A percentile compares a stretch with the other conserved stretches of the same genome.
phyloP scores from a whole-genome alignment of 208 protist genomes.

The Wallacemonas collosoma region DNA sequence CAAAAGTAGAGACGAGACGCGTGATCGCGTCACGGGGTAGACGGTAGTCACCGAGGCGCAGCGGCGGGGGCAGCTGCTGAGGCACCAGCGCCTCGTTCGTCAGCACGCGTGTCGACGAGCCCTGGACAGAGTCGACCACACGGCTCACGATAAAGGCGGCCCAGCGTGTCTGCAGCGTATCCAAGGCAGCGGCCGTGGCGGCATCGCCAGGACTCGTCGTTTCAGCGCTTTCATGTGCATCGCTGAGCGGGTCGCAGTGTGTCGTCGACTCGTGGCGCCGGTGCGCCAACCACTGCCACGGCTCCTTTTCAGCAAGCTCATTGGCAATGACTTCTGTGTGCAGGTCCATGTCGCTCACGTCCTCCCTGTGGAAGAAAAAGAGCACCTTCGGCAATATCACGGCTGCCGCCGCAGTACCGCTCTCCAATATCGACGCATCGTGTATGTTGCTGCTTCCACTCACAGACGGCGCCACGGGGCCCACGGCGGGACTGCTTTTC shows the following conservation, averaged over 20 bases:
- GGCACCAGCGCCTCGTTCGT: constrained; percentile 54
- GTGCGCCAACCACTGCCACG: constrained; percentile 20
- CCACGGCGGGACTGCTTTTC: constrained; percentile 21
- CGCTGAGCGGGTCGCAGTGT: too few species aligned
- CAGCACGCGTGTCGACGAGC: constrained; percentile 18
- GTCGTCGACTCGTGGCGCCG: too few species aligned
- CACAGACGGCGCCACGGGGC: neutral
- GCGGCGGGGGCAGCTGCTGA: constrained; percentile 51
- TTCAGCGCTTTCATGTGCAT: too few species aligned
- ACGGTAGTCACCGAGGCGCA: constrained; percentile 70
- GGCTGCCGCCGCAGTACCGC: neutral
- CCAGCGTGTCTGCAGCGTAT: constrained; percentile 5
- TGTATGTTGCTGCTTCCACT: neutral
- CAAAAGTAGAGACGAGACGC: constrained; percentile 42
- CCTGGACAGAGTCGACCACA: constrained; percentile 19
- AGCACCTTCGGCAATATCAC: constrained; percentile 63
- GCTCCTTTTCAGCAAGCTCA: neutral
- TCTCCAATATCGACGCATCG: neutral
- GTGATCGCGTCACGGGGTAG: constrained; percentile 31
- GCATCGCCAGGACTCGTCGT: too few species aligned
- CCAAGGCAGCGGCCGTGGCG: neutral
- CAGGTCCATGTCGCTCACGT: constrained; percentile 34
- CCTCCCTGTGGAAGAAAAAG: constrained; percentile 59
- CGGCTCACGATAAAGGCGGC: constrained; percentile 18
- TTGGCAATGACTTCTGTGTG: constrained; percentile 8